Evolutionary conservation across 2,329 filamentous ascomycete species (phyloP), one percentile per base, ranked within the genome.

Genomic region (Phyllosticta capitalensis): DNA sequence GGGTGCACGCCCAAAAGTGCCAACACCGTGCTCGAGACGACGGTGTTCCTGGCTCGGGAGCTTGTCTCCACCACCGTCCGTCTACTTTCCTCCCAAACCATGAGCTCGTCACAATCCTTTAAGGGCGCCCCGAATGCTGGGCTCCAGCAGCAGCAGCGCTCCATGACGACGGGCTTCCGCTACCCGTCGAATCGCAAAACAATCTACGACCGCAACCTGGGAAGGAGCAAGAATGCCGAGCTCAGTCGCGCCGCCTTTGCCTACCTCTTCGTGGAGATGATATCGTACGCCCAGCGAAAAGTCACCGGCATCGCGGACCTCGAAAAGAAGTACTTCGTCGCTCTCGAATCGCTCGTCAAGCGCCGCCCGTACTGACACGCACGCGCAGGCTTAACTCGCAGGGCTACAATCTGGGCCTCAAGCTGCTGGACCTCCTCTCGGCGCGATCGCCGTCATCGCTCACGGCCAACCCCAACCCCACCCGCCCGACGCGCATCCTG

Each of bases 191-290:
- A 86, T 74, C 90, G 91, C 78, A 97, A 97, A 78, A 96, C 91
- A 64, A 97, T 99, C 78, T 99, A 97, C 79, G 91, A 96, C 79
- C 84, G 94, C 59, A 91, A 95, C 63, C 80, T 97, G 63, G 96
- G 96, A 76, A 88, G 94, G 64, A 88, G 86, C 67, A 89, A 90
- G 72, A 90, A 89, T 67, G 83, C 89, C 61, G 92, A 97, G 79
- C 84, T 95, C 65, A 96, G 91, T 73, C 88, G 95, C 71, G 85
- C 94, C 10, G 91, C 90, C 75, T 97, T 99, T 75, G 92, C 94
- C 50, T 97, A 95, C 74, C 81, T 99, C 61, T 97, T 99, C 72
- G 87, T 88, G 62, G 92, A 96, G 78, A 96, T 97, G 89, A 92
- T 99, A 55, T 87, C 85, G 68, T 97, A 97, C 74, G 92, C 94